These are phyloP conservation scores for Nakazawaea peltata DNA, from an alignment of 805 yeast genomes.

Conservation along the genomic window DNA sequence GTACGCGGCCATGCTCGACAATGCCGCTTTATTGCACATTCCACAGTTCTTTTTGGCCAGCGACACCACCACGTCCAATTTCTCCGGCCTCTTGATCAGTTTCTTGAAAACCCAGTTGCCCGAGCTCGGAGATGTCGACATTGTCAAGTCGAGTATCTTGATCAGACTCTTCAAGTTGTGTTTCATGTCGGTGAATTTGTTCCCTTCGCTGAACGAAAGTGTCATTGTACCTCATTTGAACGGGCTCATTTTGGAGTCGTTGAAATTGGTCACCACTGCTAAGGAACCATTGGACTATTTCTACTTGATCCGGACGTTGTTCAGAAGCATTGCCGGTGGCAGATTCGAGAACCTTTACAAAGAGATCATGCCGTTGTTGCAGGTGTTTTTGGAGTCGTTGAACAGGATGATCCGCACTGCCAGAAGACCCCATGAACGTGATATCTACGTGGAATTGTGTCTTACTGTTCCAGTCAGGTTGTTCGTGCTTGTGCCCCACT, in stretches of 20 bases:
- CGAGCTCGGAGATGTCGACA: slow-evolving; percentile 74
- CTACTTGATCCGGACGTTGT: slow-evolving; percentile 77
- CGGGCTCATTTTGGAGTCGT: slow-evolving; percentile 70
- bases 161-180: slow-evolving; percentile 85
- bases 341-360: slow-evolving; percentile 89
- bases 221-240: slow-evolving; percentile 86
- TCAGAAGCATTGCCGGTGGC: slow-evolving; percentile 95
- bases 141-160: slow-evolving; percentile 69
- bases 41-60: slow-evolving; percentile 93
- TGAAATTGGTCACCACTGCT: slow-evolving; percentile 73
- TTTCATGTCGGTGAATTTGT: slow-evolving; percentile 91
- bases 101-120: slow-evolving; percentile 68
- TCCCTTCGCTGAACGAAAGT: slow-evolving; percentile 79
- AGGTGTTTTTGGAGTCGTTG: slow-evolving; percentile 76
- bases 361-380: slow-evolving; percentile 86
- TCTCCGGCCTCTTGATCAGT: slow-evolving; percentile 73
- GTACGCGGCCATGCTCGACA: slow-evolving; percentile 71
- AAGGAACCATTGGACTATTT: slow-evolving; percentile 89
- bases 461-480: slow-evolving; percentile 92
- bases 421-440: slow-evolving; percentile 82
- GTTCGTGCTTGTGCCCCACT: slow-evolving; percentile 88
- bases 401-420: slow-evolving; percentile 80
- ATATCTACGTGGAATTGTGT: slow-evolving; percentile 90
- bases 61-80: slow-evolving; percentile 90
- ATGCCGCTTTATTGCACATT: slow-evolving; percentile 79